A percentile compares a stretch with the other conserved stretches of the same genome.
phyloP scores from a whole-genome alignment of 257 asterid species.

The Solanum etuberosum region DNA sequence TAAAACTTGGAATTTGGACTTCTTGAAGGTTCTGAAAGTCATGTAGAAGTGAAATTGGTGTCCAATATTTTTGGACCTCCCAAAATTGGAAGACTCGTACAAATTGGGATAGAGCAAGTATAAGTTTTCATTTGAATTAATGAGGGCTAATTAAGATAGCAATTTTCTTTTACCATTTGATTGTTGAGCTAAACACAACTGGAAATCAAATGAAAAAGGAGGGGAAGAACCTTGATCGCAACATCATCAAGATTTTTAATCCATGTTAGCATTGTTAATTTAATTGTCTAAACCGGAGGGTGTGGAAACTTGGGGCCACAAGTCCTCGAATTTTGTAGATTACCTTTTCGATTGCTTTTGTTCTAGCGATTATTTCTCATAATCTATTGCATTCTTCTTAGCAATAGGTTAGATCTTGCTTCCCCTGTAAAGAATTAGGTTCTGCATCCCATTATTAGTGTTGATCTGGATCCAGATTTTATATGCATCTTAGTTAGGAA shows the following conservation, averaged over 20 bases:
- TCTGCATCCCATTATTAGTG: not conserved
- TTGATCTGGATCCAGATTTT: not conserved
- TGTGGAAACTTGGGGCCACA: not conserved
- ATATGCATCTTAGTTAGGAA: not conserved
- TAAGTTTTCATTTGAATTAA: not conserved
- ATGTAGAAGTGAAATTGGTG: not conserved
- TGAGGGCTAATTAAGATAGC: not conserved
- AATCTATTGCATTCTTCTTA: not conserved
- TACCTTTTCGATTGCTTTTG: not conserved
- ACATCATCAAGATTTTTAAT: not conserved
- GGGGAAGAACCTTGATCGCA: not conserved
- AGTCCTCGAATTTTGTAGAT: not conserved
- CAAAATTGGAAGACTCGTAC: not conserved
- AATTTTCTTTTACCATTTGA: not conserved
- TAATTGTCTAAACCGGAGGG: not conserved
- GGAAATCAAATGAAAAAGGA: not conserved
- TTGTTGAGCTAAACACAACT: not conserved
- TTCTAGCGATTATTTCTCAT: not conserved
- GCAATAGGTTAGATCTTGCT: not conserved
- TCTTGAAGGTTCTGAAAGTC: not conserved
- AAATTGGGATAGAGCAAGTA: not conserved
- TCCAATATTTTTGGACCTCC: not conserved
- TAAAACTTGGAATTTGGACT: not conserved
- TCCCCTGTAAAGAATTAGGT: not conserved
- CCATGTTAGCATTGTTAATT: not conserved